Evolutionary conservation across 257 asterid genomes (phyloP).

Genomic region (Solanum lycopersicoides): DNA sequence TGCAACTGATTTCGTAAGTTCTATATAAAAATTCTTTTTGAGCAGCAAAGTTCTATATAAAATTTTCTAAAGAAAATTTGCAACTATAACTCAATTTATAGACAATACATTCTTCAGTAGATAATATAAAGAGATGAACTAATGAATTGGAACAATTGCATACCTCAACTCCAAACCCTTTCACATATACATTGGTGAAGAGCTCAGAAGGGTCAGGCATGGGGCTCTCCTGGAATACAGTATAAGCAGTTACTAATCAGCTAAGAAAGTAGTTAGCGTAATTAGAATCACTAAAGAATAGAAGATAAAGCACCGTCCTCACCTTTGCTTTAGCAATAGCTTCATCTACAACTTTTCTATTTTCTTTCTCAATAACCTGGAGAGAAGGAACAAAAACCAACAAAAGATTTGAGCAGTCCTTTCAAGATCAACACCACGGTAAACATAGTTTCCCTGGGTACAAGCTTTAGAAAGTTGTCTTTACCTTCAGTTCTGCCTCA

Average conservation of each 20-base stretch:
- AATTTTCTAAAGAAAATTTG: neutral
- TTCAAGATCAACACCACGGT: neutral
- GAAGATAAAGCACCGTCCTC: constrained; percentile 6
- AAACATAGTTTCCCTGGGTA: neutral
- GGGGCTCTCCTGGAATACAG: constrained; percentile 70
- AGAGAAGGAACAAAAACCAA: neutral
- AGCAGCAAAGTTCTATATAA: too few relatives aligned
- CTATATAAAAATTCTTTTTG: neutral
- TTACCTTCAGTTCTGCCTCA: constrained; percentile 88
- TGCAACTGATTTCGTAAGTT: neutral
- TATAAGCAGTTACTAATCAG: neutral
- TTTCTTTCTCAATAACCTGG: constrained; percentile 86
- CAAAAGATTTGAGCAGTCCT: neutral
- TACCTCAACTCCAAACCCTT: constrained; percentile 90
- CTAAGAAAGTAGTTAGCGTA: neutral
- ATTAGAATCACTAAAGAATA: neutral
- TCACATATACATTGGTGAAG: constrained; percentile 71
- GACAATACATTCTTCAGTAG: neutral
- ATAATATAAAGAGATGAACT: neutral
- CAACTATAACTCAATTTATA: neutral
- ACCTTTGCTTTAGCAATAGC: constrained; percentile 99
- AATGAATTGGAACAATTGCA: neutral
- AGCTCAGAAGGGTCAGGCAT: constrained; percentile 93
- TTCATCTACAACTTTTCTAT: constrained; percentile 79
- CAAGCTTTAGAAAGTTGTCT: neutral